A percentile compares a stretch with the other conserved stretches of the same genome.
These are phyloP conservation scores for Phytophthora sp. DNA, from an alignment of 352 stramenopile genomes.

Conservation along the genomic window DNA sequence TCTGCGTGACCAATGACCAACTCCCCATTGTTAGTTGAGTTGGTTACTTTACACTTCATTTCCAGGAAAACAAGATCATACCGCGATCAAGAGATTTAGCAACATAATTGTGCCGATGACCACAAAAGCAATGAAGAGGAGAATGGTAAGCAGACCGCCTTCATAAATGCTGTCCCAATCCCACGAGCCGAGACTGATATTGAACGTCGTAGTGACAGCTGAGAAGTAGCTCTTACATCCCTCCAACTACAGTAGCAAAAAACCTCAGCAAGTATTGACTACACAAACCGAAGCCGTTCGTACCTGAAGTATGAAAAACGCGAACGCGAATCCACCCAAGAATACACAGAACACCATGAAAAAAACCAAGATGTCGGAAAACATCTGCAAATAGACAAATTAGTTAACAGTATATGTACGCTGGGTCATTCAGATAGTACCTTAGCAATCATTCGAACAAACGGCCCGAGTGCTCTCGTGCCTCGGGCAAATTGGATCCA, in stretches of 20 bases:
- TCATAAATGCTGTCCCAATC: conserved; percentile 78
- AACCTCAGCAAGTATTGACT: no score
- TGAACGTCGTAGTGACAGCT: conserved; percentile 63
- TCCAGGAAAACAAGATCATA: conserved; percentile 23
- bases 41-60: not conserved
- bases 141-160: conserved; percentile 68
- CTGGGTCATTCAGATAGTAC: no score
- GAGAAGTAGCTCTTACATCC: conserved; percentile 69
- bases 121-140: conserved; percentile 75
- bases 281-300: no score
- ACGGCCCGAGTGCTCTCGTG: conserved; percentile 67
- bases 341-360: conserved; percentile 80
- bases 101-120: conserved; percentile 87
- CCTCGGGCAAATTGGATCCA: conserved; percentile 85
- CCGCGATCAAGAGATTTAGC: conserved; percentile 78
- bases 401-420: no score
- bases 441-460: conserved; percentile 89
- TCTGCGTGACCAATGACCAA: conserved; percentile 41
- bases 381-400: conserved; percentile 57
- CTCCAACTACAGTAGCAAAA: conserved; percentile 58
- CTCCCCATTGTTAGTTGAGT: not conserved
- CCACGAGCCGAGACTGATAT: conserved; percentile 79
- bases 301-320: conserved; percentile 89
- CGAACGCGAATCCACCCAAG: conserved; percentile 73
- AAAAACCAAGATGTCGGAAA: conserved; percentile 79